These are phyloP conservation scores for Solanum hybrid DNA, from an alignment of 305 asterid genomes.

Conservation along the genomic window DNA sequence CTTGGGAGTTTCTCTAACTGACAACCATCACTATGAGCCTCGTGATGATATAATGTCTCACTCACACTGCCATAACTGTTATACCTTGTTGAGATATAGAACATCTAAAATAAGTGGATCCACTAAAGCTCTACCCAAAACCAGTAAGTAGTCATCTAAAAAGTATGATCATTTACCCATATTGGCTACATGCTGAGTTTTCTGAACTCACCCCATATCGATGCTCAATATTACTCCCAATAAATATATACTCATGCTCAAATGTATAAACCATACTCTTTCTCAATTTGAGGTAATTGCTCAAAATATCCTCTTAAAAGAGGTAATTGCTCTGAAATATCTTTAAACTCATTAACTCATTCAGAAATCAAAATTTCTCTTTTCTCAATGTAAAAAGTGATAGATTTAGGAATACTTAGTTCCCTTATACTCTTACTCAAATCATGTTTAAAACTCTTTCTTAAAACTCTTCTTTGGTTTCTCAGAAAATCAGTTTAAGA, in stretches of 20 bases:
- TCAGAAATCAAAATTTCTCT: no score
- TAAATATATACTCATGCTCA: not conserved
- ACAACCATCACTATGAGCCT: not conserved
- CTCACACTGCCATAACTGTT: not conserved
- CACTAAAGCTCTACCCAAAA: not conserved
- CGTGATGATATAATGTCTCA: not conserved
- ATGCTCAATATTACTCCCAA: not conserved
- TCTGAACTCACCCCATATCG: not conserved
- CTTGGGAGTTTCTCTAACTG: not conserved
- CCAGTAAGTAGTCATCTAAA: not conserved
- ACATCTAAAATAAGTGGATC: not conserved
- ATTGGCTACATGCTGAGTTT: not conserved
- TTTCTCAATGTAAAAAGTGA: not conserved
- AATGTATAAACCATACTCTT: not conserved
- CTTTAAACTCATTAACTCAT: not conserved
- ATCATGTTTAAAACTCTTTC: not conserved
- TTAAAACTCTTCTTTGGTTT: no score
- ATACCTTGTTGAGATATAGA: not conserved
- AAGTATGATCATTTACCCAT: not conserved
- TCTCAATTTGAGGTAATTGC: not conserved
- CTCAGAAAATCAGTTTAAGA: not conserved
- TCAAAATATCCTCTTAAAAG: not conserved
- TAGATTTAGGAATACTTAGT: not conserved
- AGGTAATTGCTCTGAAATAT: no score
- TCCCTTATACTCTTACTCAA: not conserved